phyloP scores from a whole-genome alignment of 1,284 basidiomycete genomes.

The Anthracocystis panici-leucophaei region DNA sequence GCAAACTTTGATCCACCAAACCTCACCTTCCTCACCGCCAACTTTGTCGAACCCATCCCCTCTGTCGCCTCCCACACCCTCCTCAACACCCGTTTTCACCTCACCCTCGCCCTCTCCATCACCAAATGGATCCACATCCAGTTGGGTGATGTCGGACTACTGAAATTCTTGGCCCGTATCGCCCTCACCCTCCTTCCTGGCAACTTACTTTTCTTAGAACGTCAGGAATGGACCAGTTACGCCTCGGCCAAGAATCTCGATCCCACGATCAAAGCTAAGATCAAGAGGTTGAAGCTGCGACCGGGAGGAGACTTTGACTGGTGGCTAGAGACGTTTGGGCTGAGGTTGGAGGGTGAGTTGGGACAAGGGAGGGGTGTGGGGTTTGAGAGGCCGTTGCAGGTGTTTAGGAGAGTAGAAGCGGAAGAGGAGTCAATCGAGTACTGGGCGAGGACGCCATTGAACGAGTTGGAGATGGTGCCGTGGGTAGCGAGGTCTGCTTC shows the following conservation, averaged over 20 bases:
- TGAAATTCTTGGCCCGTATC: slow-evolving; percentile 31
- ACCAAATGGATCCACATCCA: slow-evolving; percentile 56
- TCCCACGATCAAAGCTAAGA: slow-evolving; percentile 16
- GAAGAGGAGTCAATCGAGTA: slow-evolving; percentile 5
- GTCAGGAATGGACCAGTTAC: slow-evolving; percentile 43
- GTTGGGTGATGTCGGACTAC: slow-evolving; percentile 26
- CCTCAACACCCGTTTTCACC: slow-evolving; percentile 11
- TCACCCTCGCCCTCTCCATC: slow-evolving; percentile 38
- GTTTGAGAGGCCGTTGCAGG: slow-evolving; percentile 29
- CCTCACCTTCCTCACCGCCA: slow-evolving; percentile 22
- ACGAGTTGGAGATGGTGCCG: not conserved
- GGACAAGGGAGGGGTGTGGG: slow-evolving; percentile 23
- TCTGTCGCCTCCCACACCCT: not conserved
- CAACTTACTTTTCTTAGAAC: slow-evolving; percentile 30
- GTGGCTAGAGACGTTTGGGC: slow-evolving; percentile 24
- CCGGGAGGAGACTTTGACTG: slow-evolving; percentile 42
- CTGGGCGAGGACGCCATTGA: not conserved
- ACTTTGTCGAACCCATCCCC: slow-evolving; percentile 21
- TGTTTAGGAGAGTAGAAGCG: slow-evolving; percentile 14
- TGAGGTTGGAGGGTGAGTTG: slow-evolving; percentile 7
- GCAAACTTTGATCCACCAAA: not conserved
- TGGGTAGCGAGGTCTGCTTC: slow-evolving; percentile 21
- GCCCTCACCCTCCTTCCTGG: slow-evolving; percentile 9
- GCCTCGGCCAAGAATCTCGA: slow-evolving; percentile 26
- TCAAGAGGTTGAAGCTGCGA: slow-evolving; percentile 27